Evolutionary conservation across 768 basidiomycete species (phyloP).

Genomic region (Macrolepiota dolichaula): DNA sequence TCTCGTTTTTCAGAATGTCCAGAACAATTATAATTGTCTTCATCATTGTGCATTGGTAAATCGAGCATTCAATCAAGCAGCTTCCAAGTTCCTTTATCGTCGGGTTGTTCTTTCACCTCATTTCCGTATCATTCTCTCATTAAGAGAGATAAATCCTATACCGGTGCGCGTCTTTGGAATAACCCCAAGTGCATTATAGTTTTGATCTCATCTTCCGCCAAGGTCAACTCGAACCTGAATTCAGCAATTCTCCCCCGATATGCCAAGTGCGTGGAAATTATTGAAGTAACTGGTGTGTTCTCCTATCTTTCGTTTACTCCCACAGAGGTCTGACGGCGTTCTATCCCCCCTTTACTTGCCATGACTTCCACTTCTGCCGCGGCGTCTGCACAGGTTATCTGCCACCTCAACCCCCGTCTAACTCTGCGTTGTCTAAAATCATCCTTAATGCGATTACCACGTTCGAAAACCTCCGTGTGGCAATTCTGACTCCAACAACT

Average conservation of each 20-base stretch:
- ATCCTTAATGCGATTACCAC: constrained; percentile 23
- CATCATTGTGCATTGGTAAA: constrained; percentile 42
- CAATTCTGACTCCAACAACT: constrained; percentile 25
- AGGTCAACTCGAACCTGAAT: constrained; percentile 33
- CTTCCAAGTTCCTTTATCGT: constrained; percentile 43
- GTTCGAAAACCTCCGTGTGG: constrained; percentile 28
- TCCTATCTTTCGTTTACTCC: constrained; percentile 22
- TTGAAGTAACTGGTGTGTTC: constrained; percentile 46
- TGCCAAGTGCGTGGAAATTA: constrained; percentile 33
- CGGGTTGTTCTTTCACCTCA: constrained; percentile 39
- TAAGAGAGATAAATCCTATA: constrained; percentile 23
- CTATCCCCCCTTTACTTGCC: not conserved
- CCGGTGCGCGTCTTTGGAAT: not conserved
- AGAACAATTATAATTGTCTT: constrained; percentile 32
- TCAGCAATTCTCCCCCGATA: constrained; percentile 39
- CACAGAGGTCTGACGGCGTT: not conserved
- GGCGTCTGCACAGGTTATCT: constrained; percentile 8
- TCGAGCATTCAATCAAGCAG: constrained; percentile 39
- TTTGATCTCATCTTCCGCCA: constrained; percentile 1
- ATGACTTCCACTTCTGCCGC: not conserved
- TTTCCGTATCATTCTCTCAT: constrained; percentile 26
- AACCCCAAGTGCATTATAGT: not conserved
- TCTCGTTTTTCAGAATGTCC: constrained; percentile 28
- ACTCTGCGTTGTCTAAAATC: constrained; percentile 16
- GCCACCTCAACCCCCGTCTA: constrained; percentile 17